phyloP scores from a whole-genome alignment of 2,329 filamentous ascomycete species.

The Dryadomyces quercus-mongolicae region DNA sequence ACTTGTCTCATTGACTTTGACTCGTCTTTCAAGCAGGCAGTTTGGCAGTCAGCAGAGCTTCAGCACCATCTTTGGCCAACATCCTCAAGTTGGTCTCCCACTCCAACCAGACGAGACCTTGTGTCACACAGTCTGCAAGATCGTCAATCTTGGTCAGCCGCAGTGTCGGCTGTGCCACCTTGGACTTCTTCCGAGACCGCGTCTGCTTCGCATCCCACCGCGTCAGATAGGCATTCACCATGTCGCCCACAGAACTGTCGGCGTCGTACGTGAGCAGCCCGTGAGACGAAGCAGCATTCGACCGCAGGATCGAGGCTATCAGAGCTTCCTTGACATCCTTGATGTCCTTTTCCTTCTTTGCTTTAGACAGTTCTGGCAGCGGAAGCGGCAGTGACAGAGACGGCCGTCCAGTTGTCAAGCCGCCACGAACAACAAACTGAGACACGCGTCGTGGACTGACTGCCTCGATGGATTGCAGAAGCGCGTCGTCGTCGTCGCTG shows the following conservation, averaged over 20 bases:
- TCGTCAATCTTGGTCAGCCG: slow-evolving; percentile 58
- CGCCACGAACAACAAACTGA: slow-evolving; percentile 33
- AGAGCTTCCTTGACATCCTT: slow-evolving; percentile 15
- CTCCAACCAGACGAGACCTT: slow-evolving; percentile 63
- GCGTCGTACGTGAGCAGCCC: background rate
- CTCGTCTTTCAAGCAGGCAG: background rate
- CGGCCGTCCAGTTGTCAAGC: background rate
- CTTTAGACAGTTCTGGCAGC: background rate
- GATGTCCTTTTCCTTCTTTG: slow-evolving; percentile 13
- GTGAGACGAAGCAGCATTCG: background rate
- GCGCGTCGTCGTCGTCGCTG: slow-evolving; percentile 11
- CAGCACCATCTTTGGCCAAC: slow-evolving; percentile 19
- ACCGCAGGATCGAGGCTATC: slow-evolving; percentile 5
- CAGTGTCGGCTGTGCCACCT: slow-evolving; percentile 7
- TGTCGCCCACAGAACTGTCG: background rate
- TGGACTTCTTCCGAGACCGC: background rate
- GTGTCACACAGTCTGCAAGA: slow-evolving; percentile 66
- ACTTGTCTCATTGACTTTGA: background rate
- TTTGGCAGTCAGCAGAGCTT: slow-evolving; percentile 9
- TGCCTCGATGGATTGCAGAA: slow-evolving; percentile 25
- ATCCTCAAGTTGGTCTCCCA: slow-evolving; percentile 53
- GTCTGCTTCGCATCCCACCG: slow-evolving; percentile 9
- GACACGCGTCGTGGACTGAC: slow-evolving; percentile 39
- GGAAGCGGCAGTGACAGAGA: background rate
- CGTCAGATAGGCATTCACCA: slow-evolving; percentile 7